A percentile compares a stretch with the other conserved stretches of the same genome.
Conservation (phyloP, 2,329 filamentous ascomycete species). For the Colletotrichum melonis region DNA sequence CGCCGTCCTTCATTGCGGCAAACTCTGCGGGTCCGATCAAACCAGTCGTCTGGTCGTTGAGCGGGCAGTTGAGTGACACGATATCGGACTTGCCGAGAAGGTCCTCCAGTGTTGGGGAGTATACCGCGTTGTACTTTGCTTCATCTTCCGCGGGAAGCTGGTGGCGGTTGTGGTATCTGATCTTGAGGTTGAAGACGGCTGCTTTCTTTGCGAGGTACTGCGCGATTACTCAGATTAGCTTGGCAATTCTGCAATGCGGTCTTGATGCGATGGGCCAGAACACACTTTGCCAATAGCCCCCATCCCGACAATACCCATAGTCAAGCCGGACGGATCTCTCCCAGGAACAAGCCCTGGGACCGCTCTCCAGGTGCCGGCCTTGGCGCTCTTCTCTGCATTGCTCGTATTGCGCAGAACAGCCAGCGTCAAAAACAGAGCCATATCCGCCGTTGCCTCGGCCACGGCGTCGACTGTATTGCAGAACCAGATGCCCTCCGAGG, state of each 20-base stretch:
- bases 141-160: slow-evolving; percentile 49
- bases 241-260: not conserved
- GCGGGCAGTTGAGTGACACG: slow-evolving; percentile 52
- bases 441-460: slow-evolving; percentile 63
- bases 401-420: slow-evolving; percentile 57
- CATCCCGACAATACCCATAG: not conserved
- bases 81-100: not conserved
- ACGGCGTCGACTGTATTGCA: slow-evolving; percentile 64
- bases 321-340: slow-evolving; percentile 3
- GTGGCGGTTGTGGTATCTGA: slow-evolving; percentile 56
- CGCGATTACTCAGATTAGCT: not conserved
- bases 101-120: not conserved
- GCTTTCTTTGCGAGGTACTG: slow-evolving; percentile 52
- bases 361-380: slow-evolving; percentile 51
- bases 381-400: slow-evolving; percentile 49
- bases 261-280: not conserved
- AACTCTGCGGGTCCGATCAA: slow-evolving; percentile 55
- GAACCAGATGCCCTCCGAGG: slow-evolving; percentile 57
- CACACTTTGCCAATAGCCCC: not conserved
- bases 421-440: slow-evolving; percentile 52
- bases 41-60: slow-evolving; percentile 51
- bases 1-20: slow-evolving; percentile 57
- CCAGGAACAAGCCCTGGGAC: slow-evolving; percentile 36
- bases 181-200: slow-evolving; percentile 53
- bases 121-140: slow-evolving; percentile 43